phyloP scores from a whole-genome alignment of 1,284 basidiomycete genomes.

The Moesziomyces parantarcticus region DNA sequence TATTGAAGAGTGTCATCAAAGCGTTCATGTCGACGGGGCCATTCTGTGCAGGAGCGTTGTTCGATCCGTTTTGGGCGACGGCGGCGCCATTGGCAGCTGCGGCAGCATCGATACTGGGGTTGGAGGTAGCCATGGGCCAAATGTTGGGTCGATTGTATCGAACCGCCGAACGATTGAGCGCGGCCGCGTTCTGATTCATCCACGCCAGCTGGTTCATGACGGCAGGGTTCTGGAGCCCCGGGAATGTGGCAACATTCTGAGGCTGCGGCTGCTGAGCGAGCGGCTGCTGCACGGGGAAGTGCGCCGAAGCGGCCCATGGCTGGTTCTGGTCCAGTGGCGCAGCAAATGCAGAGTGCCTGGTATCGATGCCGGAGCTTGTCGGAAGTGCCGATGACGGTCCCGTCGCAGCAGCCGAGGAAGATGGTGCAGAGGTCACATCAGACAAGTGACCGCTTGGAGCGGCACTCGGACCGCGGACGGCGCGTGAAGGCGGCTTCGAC shows the following conservation, averaged over 20 bases:
- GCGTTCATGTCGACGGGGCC: slow-evolving; percentile 25
- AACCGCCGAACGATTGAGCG: slow-evolving; percentile 21
- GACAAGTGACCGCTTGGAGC: slow-evolving; percentile 5
- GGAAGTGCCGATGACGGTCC: neutral
- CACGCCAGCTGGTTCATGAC: slow-evolving; percentile 31
- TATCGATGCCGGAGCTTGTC: neutral
- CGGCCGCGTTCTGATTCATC: slow-evolving; percentile 24
- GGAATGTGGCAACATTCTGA: slow-evolving; percentile 7
- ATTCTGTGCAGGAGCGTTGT: slow-evolving; percentile 10
- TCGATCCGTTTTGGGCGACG: slow-evolving; percentile 2
- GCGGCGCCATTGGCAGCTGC: slow-evolving; percentile 1
- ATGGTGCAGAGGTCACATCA: neutral
- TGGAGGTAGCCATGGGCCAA: slow-evolving; percentile 25
- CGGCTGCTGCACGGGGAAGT: slow-evolving; percentile 31
- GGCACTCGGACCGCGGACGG: slow-evolving; percentile 14
- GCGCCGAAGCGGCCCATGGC: slow-evolving; percentile 19
- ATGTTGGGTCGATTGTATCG: slow-evolving; percentile 44
- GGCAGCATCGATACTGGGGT: neutral
- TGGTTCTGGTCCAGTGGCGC: slow-evolving; percentile 22
- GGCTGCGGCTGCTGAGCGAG: slow-evolving; percentile 17
- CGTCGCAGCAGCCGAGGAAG: slow-evolving; percentile 10
- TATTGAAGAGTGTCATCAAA: slow-evolving; percentile 29
- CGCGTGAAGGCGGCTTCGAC: slow-evolving; percentile 8
- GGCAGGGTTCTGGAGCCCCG: slow-evolving; percentile 20
- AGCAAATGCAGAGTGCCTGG: slow-evolving; percentile 1